Evolutionary conservation across 1,284 basidiomycete genomes (phyloP), one percentile per base, ranked within the genome.

Genomic region (Microbotryum saponariae): DNA sequence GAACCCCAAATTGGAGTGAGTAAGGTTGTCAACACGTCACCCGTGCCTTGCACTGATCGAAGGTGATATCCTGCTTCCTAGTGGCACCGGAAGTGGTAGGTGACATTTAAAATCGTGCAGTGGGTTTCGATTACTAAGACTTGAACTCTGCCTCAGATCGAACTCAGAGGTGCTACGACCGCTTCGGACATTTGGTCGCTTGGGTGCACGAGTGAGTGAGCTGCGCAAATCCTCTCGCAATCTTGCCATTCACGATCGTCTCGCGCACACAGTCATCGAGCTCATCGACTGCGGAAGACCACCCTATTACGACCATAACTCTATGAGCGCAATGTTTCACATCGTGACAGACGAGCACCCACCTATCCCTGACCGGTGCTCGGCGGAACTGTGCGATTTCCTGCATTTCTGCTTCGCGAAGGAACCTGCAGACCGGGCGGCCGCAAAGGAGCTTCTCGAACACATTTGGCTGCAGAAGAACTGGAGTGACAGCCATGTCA

Each of bases 311-410:
- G 89, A 94, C 50, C 84, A 70, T 61, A 49, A 46, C 16, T 66
- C 69, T 51, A 73, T 75, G 69, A 71, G 69, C 8, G 72, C 73
- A 58, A 91, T 97, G 86, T 97, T 91, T 79, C 85, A 88, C 51
- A 96, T 97, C 73, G 93, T 97, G 50, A 91, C 94, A 73, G 91
- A 96, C 70, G 83, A 84, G 12, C 84, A 83, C 78, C 91, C 92
- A 27, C 89, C 90, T 0, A 77, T 94, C 51, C 92, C 93, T 0
- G 83, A 85, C 33, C 83, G 80, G 14, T 85, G 85, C 69, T 91
- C 91, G 4, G 80, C 82, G 6, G 79, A 83, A 21, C 80, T 96
- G 7, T 77, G 80, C 62, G 84, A 90, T 72, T 94, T 97, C 75
- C 77, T 97, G 31, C 79, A 76, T 45, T 81, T 82, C 64, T 97